Percentiles rank a stretch among this genome's conserved stretches.
Evolutionary conservation across 805 yeast genomes (phyloP).

Genomic region (Zygosaccharomyces siamensis): DNA sequence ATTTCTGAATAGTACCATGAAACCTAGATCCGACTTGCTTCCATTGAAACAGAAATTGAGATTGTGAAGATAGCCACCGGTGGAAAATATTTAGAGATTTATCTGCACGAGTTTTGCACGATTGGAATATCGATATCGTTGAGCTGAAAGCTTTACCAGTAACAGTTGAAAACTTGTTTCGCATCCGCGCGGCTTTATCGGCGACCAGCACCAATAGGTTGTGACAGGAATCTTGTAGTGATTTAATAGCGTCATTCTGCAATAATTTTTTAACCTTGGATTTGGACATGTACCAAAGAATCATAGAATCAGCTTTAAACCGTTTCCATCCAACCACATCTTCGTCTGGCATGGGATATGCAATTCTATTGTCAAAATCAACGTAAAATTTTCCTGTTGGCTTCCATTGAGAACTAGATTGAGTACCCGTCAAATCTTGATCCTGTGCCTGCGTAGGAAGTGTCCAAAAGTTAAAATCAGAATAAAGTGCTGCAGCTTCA

Average conservation of each 20-base stretch:
- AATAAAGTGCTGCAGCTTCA: conserved; percentile 9
- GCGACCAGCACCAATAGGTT: conserved; percentile 3
- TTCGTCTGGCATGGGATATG: conserved; percentile 17
- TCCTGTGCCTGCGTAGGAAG: not conserved
- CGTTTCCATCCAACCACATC: conserved; percentile 12
- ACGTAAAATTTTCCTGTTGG: conserved; percentile 23
- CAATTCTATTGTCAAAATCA: conserved; percentile 25
- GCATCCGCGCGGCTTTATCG: not conserved
- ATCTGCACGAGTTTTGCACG: not conserved
- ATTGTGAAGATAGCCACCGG: not conserved
- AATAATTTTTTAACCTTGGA: conserved; percentile 6
- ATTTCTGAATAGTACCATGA: not conserved
- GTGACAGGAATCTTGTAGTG: not conserved
- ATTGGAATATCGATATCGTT: not conserved
- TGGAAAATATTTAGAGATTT: not conserved
- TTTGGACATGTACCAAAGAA: conserved; percentile 15
- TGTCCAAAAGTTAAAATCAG: conserved; percentile 9
- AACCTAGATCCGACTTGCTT: not conserved
- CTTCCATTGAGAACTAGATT: conserved; percentile 8
- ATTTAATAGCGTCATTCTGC: not conserved
- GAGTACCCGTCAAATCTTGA: not conserved
- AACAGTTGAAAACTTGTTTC: not conserved
- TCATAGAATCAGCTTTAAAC: conserved; percentile 11
- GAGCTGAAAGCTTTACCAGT: not conserved
- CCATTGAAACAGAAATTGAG: not conserved